Evolutionary conservation across 1,284 basidiomycete genomes (phyloP), one percentile per base, ranked within the genome.

Genomic region (Amanita bisporigera): DNA sequence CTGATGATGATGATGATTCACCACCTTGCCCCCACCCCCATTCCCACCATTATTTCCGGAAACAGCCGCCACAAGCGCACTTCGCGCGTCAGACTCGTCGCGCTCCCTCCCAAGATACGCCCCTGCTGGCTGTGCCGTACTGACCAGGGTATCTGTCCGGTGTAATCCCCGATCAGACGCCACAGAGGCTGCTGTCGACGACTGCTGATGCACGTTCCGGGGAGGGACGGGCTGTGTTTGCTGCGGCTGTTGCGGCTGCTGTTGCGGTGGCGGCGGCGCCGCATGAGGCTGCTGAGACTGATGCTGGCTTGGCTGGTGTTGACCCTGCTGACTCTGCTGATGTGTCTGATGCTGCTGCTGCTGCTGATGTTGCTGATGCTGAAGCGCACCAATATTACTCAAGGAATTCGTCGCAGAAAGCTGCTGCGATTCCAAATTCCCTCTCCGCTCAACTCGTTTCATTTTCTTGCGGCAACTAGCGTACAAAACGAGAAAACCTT

Each of bases 391-490:
- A 41, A 45, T 70, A 63, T 21, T 69, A 61, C 29, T 70, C 58
- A 49, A 69, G 55, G 41, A 71, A 67, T 64, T 70, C 61, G 50
- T 66, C 2, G 61, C 64, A 26, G 69, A 64, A 6, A 70, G 72
- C 52, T 78, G 81, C 75, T 84, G 82, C 60, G 76, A 78, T 65
- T 88, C 88, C 6, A 91, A 76, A 19, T 90, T 92, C 7, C 90
- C 90, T 12, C 91, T 83, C 19, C 90, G 83, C 76, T 93, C 92
- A 50, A 92, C 89, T 2, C 92, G 87, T 80, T 93, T 93, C 92
- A 93, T 93, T 79, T 94, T 93, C 79, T 94, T 94, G 63, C 92
- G 85, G 78, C 92, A 93, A 64, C 88, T 89, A 38, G 68, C 40
- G 40, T 41, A 41, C 40, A 68, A 26, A 58, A 38, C 21, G 9